phyloP scores from a whole-genome alignment of 1,284 basidiomycete genomes.

The Apiotrichum laibachii region DNA sequence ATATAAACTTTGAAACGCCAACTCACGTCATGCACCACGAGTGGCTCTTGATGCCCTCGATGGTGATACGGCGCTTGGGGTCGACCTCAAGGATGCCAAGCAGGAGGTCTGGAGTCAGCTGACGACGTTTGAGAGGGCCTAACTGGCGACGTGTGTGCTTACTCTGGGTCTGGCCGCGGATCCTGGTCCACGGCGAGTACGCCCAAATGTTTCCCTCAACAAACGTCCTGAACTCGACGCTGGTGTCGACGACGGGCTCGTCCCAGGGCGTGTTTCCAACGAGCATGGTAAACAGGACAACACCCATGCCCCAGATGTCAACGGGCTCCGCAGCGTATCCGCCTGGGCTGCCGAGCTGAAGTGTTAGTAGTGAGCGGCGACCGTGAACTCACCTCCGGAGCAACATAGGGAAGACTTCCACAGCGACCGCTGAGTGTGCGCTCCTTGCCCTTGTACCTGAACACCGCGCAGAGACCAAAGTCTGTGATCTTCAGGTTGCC shows the following conservation, averaged over 20 bases:
- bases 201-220: conserved; percentile 70
- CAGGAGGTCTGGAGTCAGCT: conserved; percentile 60
- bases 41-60: conserved; percentile 67
- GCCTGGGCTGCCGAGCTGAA: conserved; percentile 36
- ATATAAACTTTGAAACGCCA: background rate
- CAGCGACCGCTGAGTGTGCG: conserved; percentile 76
- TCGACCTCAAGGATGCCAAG: conserved; percentile 71
- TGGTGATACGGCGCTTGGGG: conserved; percentile 66
- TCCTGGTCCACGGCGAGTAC: conserved; percentile 77
- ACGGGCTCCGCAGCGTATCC: conserved; percentile 87
- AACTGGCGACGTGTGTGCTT: background rate
- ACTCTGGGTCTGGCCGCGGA: conserved; percentile 54
- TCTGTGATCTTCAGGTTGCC: conserved; percentile 85
- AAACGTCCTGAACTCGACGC: conserved; percentile 76
- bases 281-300: conserved; percentile 91
- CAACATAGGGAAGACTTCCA: conserved; percentile 92
- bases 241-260: conserved; percentile 70
- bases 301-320: conserved; percentile 93
- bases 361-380: background rate
- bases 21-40: conserved; percentile 74
- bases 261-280: conserved; percentile 98
- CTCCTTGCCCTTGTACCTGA: conserved; percentile 81
- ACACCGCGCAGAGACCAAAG: conserved; percentile 91
- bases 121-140: no score
- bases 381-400: conserved; percentile 69